phyloP scores from a whole-genome alignment of 176 grass and related monocot species.

The Avena atlantica region DNA sequence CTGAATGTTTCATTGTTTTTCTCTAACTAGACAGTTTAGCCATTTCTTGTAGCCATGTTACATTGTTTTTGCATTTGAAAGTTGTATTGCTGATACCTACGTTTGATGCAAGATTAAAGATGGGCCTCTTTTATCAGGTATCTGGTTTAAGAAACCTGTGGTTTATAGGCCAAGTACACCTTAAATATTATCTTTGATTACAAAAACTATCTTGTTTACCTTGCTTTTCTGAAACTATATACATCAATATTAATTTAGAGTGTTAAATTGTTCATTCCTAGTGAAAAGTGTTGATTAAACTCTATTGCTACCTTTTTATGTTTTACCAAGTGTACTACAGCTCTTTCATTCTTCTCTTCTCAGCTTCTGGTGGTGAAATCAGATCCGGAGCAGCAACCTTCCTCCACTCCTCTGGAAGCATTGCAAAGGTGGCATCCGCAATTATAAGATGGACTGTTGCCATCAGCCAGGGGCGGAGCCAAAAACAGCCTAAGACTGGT shows the following conservation, averaged over 20 bases:
- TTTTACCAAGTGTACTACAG: slow-evolving; percentile 28
- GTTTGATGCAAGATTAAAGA: slow-evolving; percentile 62
- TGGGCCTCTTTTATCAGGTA: slow-evolving; percentile 60
- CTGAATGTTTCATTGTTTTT: slow-evolving; percentile 10
- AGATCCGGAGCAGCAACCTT: slow-evolving; percentile 66
- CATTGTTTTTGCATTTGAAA: slow-evolving; percentile 49
- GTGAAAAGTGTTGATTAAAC: slow-evolving; percentile 36
- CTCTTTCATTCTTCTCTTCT: slow-evolving; percentile 52
- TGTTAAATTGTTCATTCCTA: slow-evolving; percentile 34
- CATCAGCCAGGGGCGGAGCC: slow-evolving; percentile 45
- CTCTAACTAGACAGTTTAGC: slow-evolving; percentile 31
- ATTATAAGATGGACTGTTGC: slow-evolving; percentile 67
- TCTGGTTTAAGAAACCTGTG: slow-evolving; percentile 65
- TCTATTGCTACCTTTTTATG: slow-evolving; percentile 18
- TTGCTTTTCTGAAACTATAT: not conserved
- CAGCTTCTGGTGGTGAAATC: slow-evolving; percentile 54
- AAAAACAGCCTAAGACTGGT: no score
- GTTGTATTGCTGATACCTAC: slow-evolving; percentile 44
- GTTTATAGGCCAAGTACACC: slow-evolving; percentile 69
- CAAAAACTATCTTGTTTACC: not conserved
- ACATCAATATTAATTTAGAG: slow-evolving; percentile 51
- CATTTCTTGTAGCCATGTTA: slow-evolving; percentile 47
- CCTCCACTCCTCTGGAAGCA: slow-evolving; percentile 60
- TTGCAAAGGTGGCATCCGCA: slow-evolving; percentile 46
- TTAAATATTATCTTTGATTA: slow-evolving; percentile 9